Percentiles rank a stretch among this genome's conserved stretches.
phyloP scores from a whole-genome alignment of 345 rosid genomes.

The Sonneratia alba region DNA sequence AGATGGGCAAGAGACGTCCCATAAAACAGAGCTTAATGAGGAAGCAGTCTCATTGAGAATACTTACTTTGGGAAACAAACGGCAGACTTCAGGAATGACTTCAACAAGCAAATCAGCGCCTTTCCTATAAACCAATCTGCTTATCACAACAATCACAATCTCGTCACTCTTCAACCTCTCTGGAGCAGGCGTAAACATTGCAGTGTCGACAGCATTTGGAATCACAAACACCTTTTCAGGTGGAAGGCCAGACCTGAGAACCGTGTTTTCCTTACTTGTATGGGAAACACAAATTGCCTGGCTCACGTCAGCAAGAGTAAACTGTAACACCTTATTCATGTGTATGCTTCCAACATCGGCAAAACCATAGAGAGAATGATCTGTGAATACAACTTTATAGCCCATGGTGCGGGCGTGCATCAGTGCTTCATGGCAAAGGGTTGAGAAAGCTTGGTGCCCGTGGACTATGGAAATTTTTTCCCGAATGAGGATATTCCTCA shows the following conservation, averaged over 20 bases:
- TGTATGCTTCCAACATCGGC: conserved; percentile 95
- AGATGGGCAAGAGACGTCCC: background rate
- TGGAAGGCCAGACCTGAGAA: conserved; percentile 74
- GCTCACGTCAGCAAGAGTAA: conserved; percentile 87
- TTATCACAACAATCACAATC: conserved; percentile 77
- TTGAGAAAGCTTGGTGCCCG: conserved; percentile 96
- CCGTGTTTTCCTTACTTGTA: conserved; percentile 94
- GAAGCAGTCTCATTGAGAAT: conserved; percentile 1
- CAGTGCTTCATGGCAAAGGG: conserved; percentile 91
- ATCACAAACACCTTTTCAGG: conserved; percentile 79
- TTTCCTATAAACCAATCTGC: conserved; percentile 90
- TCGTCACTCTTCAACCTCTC: conserved; percentile 42
- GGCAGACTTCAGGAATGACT: conserved; percentile 89
- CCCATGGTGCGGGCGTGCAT: conserved; percentile 96
- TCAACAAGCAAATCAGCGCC: conserved; percentile 96
- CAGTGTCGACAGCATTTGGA: conserved; percentile 98
- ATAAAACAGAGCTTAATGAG: background rate
- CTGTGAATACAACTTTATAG: conserved; percentile 81
- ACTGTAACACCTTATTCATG: conserved; percentile 94
- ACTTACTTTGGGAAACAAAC: conserved; percentile 65
- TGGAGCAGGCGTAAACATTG: conserved; percentile 81
- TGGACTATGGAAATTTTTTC: conserved; percentile 80
- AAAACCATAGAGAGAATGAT: conserved; percentile 88
- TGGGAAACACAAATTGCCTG: conserved; percentile 97
- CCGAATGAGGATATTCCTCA: conserved; percentile 68